A percentile compares a stretch with the other conserved stretches of the same genome.
phyloP scores from a whole-genome alignment of 768 basidiomycete species.

The Pisolithus orientalis region DNA sequence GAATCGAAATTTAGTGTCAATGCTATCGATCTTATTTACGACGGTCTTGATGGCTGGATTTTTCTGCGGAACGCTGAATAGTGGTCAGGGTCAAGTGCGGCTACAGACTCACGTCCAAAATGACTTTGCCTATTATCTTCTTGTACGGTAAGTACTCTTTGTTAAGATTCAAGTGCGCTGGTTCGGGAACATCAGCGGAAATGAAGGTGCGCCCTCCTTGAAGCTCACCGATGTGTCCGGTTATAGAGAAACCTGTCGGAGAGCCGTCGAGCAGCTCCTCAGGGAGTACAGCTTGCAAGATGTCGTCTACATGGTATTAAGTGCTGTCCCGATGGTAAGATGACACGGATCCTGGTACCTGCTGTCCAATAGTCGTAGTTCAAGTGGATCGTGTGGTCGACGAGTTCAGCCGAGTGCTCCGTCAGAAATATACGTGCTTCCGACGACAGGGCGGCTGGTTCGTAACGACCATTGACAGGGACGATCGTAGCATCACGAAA shows the following conservation, averaged over 20 bases:
- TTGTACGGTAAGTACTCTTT: slow-evolving; percentile 91
- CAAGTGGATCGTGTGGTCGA: slow-evolving; percentile 55
- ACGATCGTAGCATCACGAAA: background rate
- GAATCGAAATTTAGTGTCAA: slow-evolving; percentile 81
- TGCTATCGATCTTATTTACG: slow-evolving; percentile 89
- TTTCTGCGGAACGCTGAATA: slow-evolving; percentile 53
- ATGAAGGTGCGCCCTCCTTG: background rate
- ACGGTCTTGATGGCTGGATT: slow-evolving; percentile 77
- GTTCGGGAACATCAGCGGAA: slow-evolving; percentile 1
- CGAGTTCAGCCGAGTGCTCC: slow-evolving; percentile 49
- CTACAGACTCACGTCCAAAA: slow-evolving; percentile 68
- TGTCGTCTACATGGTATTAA: slow-evolving; percentile 54
- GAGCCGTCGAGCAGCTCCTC: slow-evolving; percentile 69
- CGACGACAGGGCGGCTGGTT: slow-evolving; percentile 63
- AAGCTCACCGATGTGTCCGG: slow-evolving; percentile 80
- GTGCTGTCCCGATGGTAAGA: background rate
- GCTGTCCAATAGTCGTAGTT: slow-evolving; percentile 88
- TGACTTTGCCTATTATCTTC: slow-evolving; percentile 82
- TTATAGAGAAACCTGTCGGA: slow-evolving; percentile 82
- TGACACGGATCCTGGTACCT: slow-evolving; percentile 38
- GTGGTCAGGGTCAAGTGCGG: background rate
- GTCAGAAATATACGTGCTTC: slow-evolving; percentile 52
- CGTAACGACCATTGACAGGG: slow-evolving; percentile 19
- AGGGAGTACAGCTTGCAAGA: slow-evolving; percentile 77
- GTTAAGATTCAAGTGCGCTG: slow-evolving; percentile 89